phyloP scores from a whole-genome alignment of 352 stramenopile genomes.

The Phytophthora constricta region DNA sequence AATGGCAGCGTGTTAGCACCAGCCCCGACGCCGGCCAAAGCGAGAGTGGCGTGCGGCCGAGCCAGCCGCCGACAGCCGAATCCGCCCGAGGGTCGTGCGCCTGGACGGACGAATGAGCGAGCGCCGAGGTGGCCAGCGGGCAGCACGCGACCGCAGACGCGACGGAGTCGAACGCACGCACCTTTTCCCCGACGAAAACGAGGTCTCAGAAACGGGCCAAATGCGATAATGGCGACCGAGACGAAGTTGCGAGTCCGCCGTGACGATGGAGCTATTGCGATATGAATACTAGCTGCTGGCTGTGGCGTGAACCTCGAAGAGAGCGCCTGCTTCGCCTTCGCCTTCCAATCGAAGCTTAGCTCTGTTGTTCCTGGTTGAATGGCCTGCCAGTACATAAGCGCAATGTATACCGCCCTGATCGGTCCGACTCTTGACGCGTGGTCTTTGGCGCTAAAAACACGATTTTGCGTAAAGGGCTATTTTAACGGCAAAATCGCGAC shows the following conservation, averaged over 20 bases:
- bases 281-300: too few species aligned
- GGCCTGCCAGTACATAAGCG: neutral
- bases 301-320: neutral
- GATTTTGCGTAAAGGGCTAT: too few species aligned
- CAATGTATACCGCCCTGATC: neutral
- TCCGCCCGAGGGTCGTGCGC: conserved; percentile 33
- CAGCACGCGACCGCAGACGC: conserved; percentile 25
- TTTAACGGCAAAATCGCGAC: neutral
- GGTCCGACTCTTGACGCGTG: neutral
- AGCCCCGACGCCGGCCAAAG: neutral
- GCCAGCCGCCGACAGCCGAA: conserved; percentile 26
- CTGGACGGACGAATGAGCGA: conserved; percentile 41
- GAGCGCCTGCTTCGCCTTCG: neutral
- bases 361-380: conserved; percentile 4
- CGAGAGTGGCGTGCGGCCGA: conserved; percentile 4
- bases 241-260: too few species aligned
- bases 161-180: conserved; percentile 5
- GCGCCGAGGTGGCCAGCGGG: conserved; percentile 12
- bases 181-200: too few species aligned
- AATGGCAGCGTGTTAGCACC: conserved; percentile 19
- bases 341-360: conserved; percentile 39
- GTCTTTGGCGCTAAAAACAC: conserved; percentile 8
- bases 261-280: neutral
- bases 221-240: too few species aligned
- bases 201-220: too few species aligned